Evolutionary conservation across 345 rosid genomes (phyloP).

Genomic region (Bruguiera sexangula): DNA sequence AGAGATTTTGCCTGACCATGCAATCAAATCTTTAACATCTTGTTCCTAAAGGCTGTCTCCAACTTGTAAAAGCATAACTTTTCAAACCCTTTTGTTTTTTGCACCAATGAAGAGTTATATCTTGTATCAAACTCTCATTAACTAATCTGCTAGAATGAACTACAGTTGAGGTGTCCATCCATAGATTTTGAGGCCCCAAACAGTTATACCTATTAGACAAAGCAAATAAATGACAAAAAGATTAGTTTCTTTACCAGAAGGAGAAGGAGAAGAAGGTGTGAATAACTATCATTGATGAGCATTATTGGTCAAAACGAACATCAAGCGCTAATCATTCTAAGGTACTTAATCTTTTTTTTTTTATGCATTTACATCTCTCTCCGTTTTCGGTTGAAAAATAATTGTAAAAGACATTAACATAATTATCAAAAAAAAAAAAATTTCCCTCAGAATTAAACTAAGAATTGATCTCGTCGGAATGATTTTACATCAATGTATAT

Average conservation of each 20-base stretch:
- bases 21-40: slow-evolving; percentile 26
- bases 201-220: neutral
- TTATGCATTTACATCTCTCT: too few species aligned
- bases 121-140: slow-evolving; percentile 10
- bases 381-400: too few species aligned
- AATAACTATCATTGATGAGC: too few species aligned
- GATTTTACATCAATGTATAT: too few species aligned
- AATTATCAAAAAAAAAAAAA: too few species aligned
- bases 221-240: neutral
- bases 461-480: too few species aligned
- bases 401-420: too few species aligned
- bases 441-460: too few species aligned
- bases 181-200: neutral
- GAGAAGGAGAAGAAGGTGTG: too few species aligned
- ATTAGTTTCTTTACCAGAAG: neutral
- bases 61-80: slow-evolving; percentile 23
- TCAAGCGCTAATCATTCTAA: too few species aligned
- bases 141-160: slow-evolving; percentile 5
- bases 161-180: slow-evolving; percentile 14
- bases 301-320: too few species aligned
- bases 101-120: slow-evolving; percentile 25
- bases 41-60: slow-evolving; percentile 34
- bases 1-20: slow-evolving; percentile 24
- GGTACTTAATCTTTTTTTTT: too few species aligned
- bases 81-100: slow-evolving; percentile 20